These are phyloP conservation scores for Agastache rugosa DNA, from an alignment of 257 asterid species.

Conservation along the genomic window DNA sequence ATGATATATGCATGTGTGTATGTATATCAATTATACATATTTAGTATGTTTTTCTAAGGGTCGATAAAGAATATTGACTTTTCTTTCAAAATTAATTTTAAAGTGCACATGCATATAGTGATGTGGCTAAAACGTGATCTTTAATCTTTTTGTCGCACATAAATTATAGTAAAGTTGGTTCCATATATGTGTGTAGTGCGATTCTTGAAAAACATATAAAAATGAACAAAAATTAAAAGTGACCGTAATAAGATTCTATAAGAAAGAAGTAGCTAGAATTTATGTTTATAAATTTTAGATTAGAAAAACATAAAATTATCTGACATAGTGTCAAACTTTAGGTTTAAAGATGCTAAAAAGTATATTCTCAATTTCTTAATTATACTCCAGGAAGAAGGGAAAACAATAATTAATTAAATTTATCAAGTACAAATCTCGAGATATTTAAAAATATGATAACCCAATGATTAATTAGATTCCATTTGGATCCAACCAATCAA, in stretches of 20 bases:
- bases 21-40: no score
- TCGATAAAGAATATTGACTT: background rate
- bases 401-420: slow-evolving; percentile 6
- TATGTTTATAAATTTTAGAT: background rate
- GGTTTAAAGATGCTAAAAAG: slow-evolving; percentile 9
- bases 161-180: background rate
- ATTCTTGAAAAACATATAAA: background rate
- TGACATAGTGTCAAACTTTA: slow-evolving; percentile 11
- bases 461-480: slow-evolving; percentile 22
- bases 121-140: slow-evolving; percentile 1
- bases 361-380: background rate
- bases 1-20: no score
- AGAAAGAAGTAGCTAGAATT: background rate
- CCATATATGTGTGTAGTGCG: slow-evolving; percentile 5
- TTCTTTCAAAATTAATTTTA: background rate
- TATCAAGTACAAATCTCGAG: slow-evolving; percentile 26
- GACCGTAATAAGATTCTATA: background rate
- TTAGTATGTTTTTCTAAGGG: no score
- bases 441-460: background rate
- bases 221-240: background rate
- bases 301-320: background rate
- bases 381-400: slow-evolving; percentile 36
- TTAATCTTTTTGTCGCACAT: slow-evolving; percentile 12
- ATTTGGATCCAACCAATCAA: slow-evolving; percentile 9
- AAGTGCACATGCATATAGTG: background rate